A percentile compares a stretch with the other conserved stretches of the same genome.
Evolutionary conservation across 768 basidiomycete species (phyloP).

Genomic region (Fomitopsis serialis): DNA sequence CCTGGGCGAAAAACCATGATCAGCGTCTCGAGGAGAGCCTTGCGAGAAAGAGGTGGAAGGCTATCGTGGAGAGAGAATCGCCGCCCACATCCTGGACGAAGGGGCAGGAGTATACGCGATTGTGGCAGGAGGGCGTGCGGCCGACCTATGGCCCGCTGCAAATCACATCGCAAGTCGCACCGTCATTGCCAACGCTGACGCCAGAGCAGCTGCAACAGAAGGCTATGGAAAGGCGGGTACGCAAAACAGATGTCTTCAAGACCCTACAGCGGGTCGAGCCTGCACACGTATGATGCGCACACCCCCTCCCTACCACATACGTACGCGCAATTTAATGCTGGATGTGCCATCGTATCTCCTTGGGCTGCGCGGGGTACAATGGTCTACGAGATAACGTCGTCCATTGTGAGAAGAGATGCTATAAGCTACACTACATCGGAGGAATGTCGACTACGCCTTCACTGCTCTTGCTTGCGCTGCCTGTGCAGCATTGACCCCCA

Average conservation of each 20-base stretch:
- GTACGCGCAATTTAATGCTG: too few species aligned
- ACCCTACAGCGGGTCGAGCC: not conserved
- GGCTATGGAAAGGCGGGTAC: not conserved
- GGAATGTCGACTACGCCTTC: conserved; percentile 29
- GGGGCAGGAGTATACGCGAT: conserved; percentile 63
- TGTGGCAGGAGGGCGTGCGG: conserved; percentile 67
- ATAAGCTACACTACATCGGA: not conserved
- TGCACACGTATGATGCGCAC: not conserved
- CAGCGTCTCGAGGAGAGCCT: conserved; percentile 53
- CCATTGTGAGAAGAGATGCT: not conserved
- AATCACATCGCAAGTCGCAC: conserved; percentile 32
- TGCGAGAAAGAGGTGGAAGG: conserved; percentile 75
- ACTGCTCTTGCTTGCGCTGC: conserved; percentile 67
- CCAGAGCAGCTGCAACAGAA: conserved; percentile 1
- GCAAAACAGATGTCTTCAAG: not conserved
- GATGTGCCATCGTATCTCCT: too few species aligned
- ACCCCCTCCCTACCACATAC: too few species aligned
- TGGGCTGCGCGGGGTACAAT: too few species aligned
- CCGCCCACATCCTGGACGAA: conserved; percentile 57
- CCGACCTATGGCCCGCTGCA: conserved; percentile 60
- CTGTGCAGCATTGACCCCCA: conserved; percentile 88
- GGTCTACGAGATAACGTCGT: not conserved
- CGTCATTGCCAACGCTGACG: not conserved
- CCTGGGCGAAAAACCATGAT: conserved; percentile 55
- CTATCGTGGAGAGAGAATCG: conserved; percentile 26